A percentile compares a stretch with the other conserved stretches of the same genome.
Conservation (phyloP, 176 grass and related monocot species). For the Puccinellia tenuiflora region DNA sequence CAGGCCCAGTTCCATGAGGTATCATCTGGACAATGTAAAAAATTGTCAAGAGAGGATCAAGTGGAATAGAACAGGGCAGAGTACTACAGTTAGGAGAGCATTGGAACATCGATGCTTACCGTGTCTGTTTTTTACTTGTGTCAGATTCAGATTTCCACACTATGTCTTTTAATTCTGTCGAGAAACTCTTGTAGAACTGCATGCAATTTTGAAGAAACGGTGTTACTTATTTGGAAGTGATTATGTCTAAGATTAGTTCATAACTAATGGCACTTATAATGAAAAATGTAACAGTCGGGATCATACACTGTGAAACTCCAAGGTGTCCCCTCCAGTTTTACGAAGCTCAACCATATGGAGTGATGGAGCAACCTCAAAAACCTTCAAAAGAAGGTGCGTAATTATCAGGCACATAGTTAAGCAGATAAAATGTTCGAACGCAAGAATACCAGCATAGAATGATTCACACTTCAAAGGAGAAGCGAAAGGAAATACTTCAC, state of each 20-base stretch:
- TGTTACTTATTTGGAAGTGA: not conserved
- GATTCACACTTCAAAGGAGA: not conserved
- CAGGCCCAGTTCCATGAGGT: not conserved
- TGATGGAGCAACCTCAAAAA: slow-evolving; percentile 98
- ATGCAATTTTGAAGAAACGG: not conserved
- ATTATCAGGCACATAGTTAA: not conserved
- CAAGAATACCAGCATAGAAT: not conserved
- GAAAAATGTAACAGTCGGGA: not conserved
- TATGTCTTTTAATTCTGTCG: slow-evolving; percentile 77
- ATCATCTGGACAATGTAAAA: slow-evolving; percentile 27
- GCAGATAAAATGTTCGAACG: not conserved
- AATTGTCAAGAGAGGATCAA: not conserved
- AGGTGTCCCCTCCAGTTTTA: slow-evolving; percentile 92
- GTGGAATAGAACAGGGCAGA: too few relatives aligned
- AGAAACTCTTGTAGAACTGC: slow-evolving; percentile 96
- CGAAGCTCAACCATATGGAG: slow-evolving; percentile 97
- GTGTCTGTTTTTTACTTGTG: slow-evolving; percentile 23
- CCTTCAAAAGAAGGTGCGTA: slow-evolving; percentile 29
- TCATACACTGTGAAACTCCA: slow-evolving; percentile 92
- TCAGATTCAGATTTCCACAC: slow-evolving; percentile 92
- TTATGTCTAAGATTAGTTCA: not conserved
- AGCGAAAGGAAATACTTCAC: not conserved
- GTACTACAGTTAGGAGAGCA: not conserved
- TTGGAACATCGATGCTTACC: not conserved
- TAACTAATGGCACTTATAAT: not conserved